Percentiles rank a stretch among this genome's conserved stretches.
phyloP scores from a whole-genome alignment of 139 green algal species.

The Volvox reticuliferus region DNA sequence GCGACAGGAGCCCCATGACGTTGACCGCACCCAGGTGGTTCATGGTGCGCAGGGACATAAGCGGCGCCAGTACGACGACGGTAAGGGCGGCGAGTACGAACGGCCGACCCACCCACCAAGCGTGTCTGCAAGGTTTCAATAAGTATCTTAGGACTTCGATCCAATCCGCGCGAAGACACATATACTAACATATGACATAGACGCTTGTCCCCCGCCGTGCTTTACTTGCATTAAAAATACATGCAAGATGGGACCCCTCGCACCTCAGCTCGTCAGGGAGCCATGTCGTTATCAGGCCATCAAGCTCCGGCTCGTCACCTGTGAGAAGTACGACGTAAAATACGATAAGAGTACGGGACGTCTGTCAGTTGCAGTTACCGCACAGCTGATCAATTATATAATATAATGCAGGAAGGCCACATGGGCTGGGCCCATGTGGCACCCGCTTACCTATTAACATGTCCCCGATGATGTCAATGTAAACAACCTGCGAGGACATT shows the following conservation, averaged over 20 bases:
- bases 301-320: constrained; percentile 10
- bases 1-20: constrained; percentile 45
- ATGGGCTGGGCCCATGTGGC: too few species aligned
- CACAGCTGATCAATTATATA: too few species aligned
- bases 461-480: constrained; percentile 35
- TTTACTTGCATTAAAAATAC: too few species aligned
- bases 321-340: background rate
- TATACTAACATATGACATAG: too few species aligned
- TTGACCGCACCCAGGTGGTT: constrained; percentile 50
- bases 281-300: constrained; percentile 22
- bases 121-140: background rate
- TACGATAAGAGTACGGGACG: background rate
- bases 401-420: too few species aligned
- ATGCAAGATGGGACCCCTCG: background rate
- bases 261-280: background rate
- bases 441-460: constrained; percentile 11
- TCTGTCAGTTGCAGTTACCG: too few species aligned
- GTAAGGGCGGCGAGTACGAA: constrained; percentile 13
- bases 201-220: too few species aligned
- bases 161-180: too few species aligned
- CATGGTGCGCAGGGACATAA: constrained; percentile 24
- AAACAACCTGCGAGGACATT: background rate
- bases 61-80: constrained; percentile 1
- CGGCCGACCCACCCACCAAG: constrained; percentile 13
- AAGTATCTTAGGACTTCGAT: too few species aligned